A percentile compares a stretch with the other conserved stretches of the same genome.
These are phyloP conservation scores for Penicillium paneum DNA, from an alignment of 2,329 filamentous ascomycete genomes.

Conservation along the genomic window DNA sequence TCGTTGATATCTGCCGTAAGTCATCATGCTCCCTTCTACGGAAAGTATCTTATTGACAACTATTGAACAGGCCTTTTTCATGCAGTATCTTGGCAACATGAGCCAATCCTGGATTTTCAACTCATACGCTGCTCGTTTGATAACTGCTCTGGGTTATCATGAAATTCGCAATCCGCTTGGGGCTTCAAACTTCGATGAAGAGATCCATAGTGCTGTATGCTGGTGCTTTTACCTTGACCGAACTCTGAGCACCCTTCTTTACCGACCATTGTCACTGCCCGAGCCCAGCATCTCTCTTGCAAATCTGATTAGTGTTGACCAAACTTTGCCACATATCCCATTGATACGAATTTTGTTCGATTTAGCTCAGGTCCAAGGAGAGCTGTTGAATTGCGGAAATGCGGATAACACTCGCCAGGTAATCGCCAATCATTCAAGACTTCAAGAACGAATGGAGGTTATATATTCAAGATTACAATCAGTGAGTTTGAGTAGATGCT, in stretches of 20 bases:
- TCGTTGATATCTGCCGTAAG: conserved; percentile 26
- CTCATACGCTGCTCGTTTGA: conserved; percentile 27
- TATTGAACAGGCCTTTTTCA: conserved; percentile 20
- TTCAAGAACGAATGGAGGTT: conserved; percentile 17
- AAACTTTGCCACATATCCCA: conserved; percentile 6
- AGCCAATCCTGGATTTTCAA: conserved; percentile 25
- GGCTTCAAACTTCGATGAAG: conserved; percentile 12
- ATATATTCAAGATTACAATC: conserved; percentile 18
- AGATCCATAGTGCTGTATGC: conserved; percentile 20
- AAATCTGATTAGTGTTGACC: conserved; percentile 1
- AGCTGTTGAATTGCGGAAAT: conserved; percentile 9
- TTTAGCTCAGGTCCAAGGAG: conserved; percentile 16
- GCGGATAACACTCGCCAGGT: conserved; percentile 9
- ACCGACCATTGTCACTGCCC: conserved; percentile 21
- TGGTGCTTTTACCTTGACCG: conserved; percentile 31
- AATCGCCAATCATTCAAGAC: conserved; percentile 13
- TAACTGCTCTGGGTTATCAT: conserved; percentile 25
- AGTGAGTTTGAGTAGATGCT: conserved; percentile 9
- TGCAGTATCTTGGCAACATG: conserved; percentile 25
- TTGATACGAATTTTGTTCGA: conserved; percentile 14
- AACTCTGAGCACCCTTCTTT: conserved; percentile 26
- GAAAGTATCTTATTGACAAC: not conserved
- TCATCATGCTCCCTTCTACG: not conserved
- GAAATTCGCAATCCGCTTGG: conserved; percentile 1
- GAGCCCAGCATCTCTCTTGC: conserved; percentile 9